Evolutionary conservation across 805 yeast genomes (phyloP), one percentile per base, ranked within the genome.

Genomic region (Candida stauntonica): DNA sequence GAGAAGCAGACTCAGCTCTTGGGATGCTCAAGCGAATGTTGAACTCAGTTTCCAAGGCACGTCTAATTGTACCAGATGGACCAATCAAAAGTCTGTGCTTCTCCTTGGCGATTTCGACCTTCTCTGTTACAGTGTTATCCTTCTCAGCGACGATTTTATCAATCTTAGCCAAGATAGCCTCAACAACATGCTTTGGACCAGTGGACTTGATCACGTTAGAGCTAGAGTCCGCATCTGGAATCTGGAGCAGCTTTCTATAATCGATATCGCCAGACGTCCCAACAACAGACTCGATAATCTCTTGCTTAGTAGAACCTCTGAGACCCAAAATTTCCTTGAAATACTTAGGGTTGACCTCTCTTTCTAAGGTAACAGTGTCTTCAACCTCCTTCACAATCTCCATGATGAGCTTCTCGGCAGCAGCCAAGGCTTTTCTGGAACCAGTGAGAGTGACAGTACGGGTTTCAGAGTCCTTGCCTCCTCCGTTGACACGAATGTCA

Each of bases 71-170:
- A 31, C 98, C 97, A 41, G 79, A 78, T 27, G 87, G 79, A 28
- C 98, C 98, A 60, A 91, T 77, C 36, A 91, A 55, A 8, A 77
- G 70, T 51, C 86, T 75, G 52, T 86, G 91, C 56, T 81, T 82
- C 42, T 78, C 82, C 57, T 78, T 77, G 29, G 93, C 77, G 51
- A 91, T 68, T 13, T 69, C 77, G 41, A 72, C 51, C 27, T 67
- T 71, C 47, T 70, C 81, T 28, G 67, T 63, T 35, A 72, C 64
- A 34, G 79, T 63, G 37, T 76, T 77, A 58, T 86, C 87, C 46
- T 75, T 76, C 26, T 75, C 79, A 15, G 66, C 69, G 33, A 88
- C 81, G 35, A 89, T 66, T 35, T 69, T 68, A 39, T 77, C 66
- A 48, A 91, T 72, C 57, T 75, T 79, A 35, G 68, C 68, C 44